Conservation (phyloP, 257 asterid species). For the Solanum ossicruentum region DNA sequence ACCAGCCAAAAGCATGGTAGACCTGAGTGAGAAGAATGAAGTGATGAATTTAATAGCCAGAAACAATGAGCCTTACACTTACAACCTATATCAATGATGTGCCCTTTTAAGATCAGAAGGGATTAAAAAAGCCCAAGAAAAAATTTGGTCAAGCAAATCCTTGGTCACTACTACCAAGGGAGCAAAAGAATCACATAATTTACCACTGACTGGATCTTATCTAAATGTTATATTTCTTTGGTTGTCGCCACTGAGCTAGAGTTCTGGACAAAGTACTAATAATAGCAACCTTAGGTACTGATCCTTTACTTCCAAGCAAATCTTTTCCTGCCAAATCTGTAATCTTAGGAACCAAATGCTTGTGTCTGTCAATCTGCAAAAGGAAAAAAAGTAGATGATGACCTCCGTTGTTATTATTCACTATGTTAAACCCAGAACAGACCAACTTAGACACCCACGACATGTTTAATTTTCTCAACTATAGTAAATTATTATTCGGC, state of each 20-base stretch:
- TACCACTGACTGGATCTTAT: neutral
- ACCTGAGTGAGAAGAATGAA: neutral
- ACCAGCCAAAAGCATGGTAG: neutral
- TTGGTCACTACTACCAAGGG: neutral
- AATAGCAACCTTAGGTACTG: conserved; percentile 40
- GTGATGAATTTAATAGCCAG: neutral
- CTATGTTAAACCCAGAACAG: neutral
- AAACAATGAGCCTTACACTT: neutral
- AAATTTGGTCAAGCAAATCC: conserved; percentile 11
- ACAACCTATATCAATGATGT: neutral
- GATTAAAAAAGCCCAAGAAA: conserved; percentile 1
- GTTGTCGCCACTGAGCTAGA: conserved; percentile 56
- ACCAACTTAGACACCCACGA: neutral
- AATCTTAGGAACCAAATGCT: conserved; percentile 77
- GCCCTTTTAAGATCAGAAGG: neutral
- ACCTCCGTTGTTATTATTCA: neutral
- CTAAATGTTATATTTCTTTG: conserved; percentile 69
- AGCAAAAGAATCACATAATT: conserved; percentile 23
- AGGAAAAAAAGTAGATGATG: neutral
- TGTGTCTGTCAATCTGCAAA: conserved; percentile 85
- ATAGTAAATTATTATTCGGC: neutral
- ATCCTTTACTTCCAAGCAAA: conserved; percentile 70
- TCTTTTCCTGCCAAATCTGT: conserved; percentile 95
- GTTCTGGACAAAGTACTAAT: conserved; percentile 52
- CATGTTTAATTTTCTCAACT: neutral